phyloP scores from a whole-genome alignment of 352 stramenopile genomes.

The Phytophthora hibernalis region DNA sequence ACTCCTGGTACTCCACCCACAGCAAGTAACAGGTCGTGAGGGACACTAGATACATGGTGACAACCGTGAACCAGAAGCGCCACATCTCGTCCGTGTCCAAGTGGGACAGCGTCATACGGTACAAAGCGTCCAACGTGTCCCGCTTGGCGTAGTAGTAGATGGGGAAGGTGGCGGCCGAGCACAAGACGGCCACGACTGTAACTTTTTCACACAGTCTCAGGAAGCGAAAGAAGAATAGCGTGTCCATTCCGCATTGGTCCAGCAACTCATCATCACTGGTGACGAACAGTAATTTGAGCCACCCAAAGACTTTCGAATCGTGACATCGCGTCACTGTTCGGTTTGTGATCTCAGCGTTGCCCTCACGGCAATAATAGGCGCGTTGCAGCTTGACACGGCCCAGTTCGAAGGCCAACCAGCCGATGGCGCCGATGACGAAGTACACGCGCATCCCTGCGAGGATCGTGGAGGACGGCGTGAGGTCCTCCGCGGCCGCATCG shows the following conservation, averaged over 20 bases:
- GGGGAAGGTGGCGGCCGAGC: constrained; percentile 76
- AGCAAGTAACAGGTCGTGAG: constrained; percentile 67
- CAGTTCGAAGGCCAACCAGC: constrained; percentile 77
- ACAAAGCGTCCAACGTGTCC: constrained; percentile 49
- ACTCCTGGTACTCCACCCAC: constrained; percentile 75
- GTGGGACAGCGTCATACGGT: constrained; percentile 76
- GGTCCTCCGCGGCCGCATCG: constrained; percentile 49
- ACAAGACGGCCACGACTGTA: constrained; percentile 55
- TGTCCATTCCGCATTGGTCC: constrained; percentile 78
- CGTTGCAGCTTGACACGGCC: constrained; percentile 58
- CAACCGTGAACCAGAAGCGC: constrained; percentile 73
- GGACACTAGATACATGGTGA: constrained; percentile 74
- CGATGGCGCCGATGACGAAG: constrained; percentile 64
- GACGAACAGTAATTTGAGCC: constrained; percentile 63
- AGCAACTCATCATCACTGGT: constrained; percentile 76
- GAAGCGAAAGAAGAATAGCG: constrained; percentile 84
- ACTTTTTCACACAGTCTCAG: constrained; percentile 78
- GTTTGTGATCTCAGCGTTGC: constrained; percentile 60
- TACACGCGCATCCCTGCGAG: constrained; percentile 69
- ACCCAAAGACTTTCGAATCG: constrained; percentile 50
- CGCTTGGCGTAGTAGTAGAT: constrained; percentile 75
- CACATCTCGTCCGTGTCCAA: constrained; percentile 55
- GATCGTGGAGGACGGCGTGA: constrained; percentile 73
- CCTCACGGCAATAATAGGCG: constrained; percentile 83
- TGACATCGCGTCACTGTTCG: constrained; percentile 47